phyloP scores from a whole-genome alignment of 257 asterid species.

The Przewalskia tangutica region DNA sequence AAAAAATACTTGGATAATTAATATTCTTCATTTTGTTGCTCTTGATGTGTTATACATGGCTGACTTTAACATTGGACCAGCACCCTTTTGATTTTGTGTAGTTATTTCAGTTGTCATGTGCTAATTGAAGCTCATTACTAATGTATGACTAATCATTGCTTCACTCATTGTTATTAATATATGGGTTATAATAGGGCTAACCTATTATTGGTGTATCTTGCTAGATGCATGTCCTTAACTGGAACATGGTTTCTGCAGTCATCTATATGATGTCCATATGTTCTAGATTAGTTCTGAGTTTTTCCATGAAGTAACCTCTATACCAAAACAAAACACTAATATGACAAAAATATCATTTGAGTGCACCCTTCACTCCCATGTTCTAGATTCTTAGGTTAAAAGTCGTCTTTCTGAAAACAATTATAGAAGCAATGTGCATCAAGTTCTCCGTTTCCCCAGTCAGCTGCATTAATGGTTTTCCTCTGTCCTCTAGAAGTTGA shows the following conservation, averaged over 20 bases:
- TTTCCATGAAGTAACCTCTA: background rate
- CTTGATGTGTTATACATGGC: background rate
- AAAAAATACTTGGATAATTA: background rate
- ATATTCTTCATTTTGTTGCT: background rate
- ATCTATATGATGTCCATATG: background rate
- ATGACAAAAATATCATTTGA: background rate
- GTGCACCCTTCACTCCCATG: background rate
- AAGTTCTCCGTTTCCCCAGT: background rate
- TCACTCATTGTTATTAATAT: background rate
- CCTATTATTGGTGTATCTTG: background rate
- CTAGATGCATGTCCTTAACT: background rate
- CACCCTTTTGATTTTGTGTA: background rate
- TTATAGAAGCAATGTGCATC: background rate
- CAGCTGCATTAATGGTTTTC: background rate
- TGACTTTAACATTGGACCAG: background rate
- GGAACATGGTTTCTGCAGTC: background rate
- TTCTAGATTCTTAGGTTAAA: background rate
- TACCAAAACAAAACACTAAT: background rate
- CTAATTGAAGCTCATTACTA: background rate
- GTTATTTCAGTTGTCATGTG: background rate
- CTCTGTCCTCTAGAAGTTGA: background rate
- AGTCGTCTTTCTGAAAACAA: background rate
- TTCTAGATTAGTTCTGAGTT: background rate
- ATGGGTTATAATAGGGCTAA: background rate
- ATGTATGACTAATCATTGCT: background rate